Percentiles rank a stretch among this genome's conserved stretches.
Conservation (phyloP, 163 green algal species). For the Scenedesmus sp. region DNA sequence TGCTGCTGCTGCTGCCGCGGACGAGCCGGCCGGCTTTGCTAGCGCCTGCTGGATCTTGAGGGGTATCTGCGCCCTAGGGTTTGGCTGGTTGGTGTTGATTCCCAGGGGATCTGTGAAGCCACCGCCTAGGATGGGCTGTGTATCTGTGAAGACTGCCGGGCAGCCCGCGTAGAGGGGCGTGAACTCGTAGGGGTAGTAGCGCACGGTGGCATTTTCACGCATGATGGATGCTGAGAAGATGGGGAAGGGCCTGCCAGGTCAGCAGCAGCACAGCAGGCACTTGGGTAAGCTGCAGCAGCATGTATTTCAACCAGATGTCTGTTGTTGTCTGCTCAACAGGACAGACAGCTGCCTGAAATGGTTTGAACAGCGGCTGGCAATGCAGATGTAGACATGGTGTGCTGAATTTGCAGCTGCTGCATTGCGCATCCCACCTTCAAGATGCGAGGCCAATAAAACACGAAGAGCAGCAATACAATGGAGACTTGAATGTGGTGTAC, state of each 20-base stretch:
- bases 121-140: slow-evolving; percentile 29
- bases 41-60: background rate
- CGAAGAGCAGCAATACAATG: too few species aligned
- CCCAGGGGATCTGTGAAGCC: slow-evolving; percentile 51
- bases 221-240: slow-evolving; percentile 56
- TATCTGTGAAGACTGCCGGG: slow-evolving; percentile 28
- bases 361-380: background rate
- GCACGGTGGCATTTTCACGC: background rate
- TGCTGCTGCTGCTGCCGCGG: slow-evolving; percentile 33
- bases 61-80: background rate
- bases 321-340: background rate
- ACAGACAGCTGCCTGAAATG: background rate
- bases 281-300: background rate
- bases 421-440: background rate
- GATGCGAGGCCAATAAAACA: too few species aligned
- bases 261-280: background rate
- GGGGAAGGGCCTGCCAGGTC: slow-evolving; percentile 50
- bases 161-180: slow-evolving; percentile 53
- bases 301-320: background rate
- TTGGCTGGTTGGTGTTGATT: background rate
- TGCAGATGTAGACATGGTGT: background rate
- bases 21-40: background rate
- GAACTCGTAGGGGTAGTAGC: slow-evolving; percentile 55
- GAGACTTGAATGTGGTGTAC: too few species aligned
- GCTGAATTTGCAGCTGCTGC: background rate